phyloP scores from a whole-genome alignment of 2,329 filamentous ascomycete species.

The Claviceps maximensis region DNA sequence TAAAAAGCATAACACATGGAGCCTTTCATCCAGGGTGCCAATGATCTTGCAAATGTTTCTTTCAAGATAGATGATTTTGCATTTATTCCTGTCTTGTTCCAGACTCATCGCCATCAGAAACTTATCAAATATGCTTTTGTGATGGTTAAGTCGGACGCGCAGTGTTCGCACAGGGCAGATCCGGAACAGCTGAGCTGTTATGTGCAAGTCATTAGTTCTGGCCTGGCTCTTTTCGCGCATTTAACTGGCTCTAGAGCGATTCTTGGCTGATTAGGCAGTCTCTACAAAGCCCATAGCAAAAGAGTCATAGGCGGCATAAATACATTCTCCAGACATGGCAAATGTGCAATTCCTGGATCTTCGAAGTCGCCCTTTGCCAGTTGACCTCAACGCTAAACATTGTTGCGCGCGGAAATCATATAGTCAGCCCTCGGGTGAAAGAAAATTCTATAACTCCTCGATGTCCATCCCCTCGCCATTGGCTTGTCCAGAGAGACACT shows the following conservation, averaged over 20 bases:
- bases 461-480: constrained; percentile 55
- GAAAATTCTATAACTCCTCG: constrained; percentile 30
- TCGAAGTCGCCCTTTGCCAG: constrained; percentile 13
- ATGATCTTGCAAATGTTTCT: too few relatives aligned
- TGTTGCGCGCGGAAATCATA: constrained; percentile 15
- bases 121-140: too few relatives aligned
- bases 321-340: not conserved
- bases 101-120: too few relatives aligned
- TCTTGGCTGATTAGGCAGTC: not conserved
- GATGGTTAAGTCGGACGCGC: too few relatives aligned
- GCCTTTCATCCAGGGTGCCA: too few relatives aligned
- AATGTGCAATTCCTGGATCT: not conserved
- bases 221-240: not conserved
- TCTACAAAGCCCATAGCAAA: not conserved
- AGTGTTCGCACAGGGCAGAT: too few relatives aligned
- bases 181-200: too few relatives aligned
- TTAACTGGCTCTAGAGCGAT: not conserved
- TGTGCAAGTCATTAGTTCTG: too few relatives aligned
- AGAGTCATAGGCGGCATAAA: not conserved
- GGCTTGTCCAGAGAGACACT: constrained; percentile 36
- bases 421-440: not conserved
- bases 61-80: too few relatives aligned
- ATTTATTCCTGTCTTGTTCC: too few relatives aligned
- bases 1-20: too few relatives aligned
- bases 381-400: constrained; percentile 19